Evolutionary conservation across 371 early-diverging fungal genomes (phyloP).

Genomic region (Syncephalis plumigaleata): DNA sequence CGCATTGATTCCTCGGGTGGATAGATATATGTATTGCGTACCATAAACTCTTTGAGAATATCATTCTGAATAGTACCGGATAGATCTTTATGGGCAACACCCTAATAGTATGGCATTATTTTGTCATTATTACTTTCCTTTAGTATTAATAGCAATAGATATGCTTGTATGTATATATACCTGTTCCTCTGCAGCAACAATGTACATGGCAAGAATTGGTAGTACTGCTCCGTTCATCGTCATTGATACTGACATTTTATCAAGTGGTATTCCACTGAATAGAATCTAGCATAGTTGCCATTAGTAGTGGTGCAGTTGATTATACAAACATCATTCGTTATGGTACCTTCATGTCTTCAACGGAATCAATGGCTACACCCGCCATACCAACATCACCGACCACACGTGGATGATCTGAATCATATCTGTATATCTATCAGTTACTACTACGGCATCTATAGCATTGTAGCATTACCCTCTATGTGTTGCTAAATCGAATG

Average conservation of each 20-base stretch:
- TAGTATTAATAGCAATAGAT: neutral
- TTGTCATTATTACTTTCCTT: neutral
- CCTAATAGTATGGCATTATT: conserved; percentile 17
- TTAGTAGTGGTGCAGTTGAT: conserved; percentile 10
- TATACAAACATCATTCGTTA: conserved; percentile 10
- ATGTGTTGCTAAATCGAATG: conserved; percentile 77
- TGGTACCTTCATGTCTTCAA: conserved; percentile 87
- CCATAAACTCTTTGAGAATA: conserved; percentile 84
- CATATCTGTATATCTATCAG: conserved; percentile 31
- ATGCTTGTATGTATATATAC: conserved; percentile 8
- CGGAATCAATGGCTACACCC: conserved; percentile 76
- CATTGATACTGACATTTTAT: conserved; percentile 77
- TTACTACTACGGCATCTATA: neutral
- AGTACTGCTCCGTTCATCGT: conserved; percentile 86
- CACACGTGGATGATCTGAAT: conserved; percentile 72
- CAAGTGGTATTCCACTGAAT: conserved; percentile 68
- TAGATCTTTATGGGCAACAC: conserved; percentile 51
- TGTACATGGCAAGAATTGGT: conserved; percentile 74
- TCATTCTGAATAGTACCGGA: conserved; percentile 80
- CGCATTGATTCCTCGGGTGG: conserved; percentile 72
- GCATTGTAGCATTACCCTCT: no score
- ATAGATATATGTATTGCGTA: conserved; percentile 78
- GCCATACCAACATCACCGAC: conserved; percentile 84
- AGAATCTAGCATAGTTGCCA: no score
- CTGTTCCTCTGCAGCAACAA: conserved; percentile 74